A percentile compares a stretch with the other conserved stretches of the same genome.
phyloP scores from a whole-genome alignment of 2,329 filamentous ascomycete genomes.

The Magnaporthales sp. region DNA sequence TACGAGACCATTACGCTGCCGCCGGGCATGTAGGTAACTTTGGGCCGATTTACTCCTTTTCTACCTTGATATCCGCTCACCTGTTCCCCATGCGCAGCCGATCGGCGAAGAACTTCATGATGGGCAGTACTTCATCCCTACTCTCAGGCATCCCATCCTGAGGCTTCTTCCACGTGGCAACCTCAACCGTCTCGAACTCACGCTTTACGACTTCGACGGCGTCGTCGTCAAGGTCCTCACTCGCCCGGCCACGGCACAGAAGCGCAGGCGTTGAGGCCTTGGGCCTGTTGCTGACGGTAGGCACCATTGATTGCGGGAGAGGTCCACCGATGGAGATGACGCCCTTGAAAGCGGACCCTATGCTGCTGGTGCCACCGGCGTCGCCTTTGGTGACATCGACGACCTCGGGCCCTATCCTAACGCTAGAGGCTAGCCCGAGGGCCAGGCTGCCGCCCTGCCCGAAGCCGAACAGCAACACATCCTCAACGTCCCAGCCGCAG shows the following conservation, averaged over 20 bases:
- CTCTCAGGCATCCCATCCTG: constrained; percentile 78
- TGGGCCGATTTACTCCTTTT: background rate
- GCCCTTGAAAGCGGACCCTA: constrained; percentile 30
- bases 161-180: constrained; percentile 56
- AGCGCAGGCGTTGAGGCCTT: constrained; percentile 58
- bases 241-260: constrained; percentile 45
- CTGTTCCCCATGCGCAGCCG: constrained; percentile 35
- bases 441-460: constrained; percentile 59
- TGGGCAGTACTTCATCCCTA: constrained; percentile 77
- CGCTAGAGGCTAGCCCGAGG: constrained; percentile 41
- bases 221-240: constrained; percentile 43
- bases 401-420: constrained; percentile 25
- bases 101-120: constrained; percentile 77
- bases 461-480: constrained; percentile 58
- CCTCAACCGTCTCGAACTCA: constrained; percentile 58
- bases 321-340: constrained; percentile 41
- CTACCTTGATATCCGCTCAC: background rate
- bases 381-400: constrained; percentile 16
- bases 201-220: constrained; percentile 55
- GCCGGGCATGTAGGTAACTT: background rate
- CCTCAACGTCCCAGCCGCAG: constrained; percentile 50
- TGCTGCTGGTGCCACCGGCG: background rate
- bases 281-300: constrained; percentile 30
- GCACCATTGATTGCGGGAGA: constrained; percentile 46
- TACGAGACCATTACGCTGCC: background rate